Evolutionary conservation across 208 protist genomes (phyloP), one percentile per base, ranked within the genome.

Genomic region (Acanthamoeba polyphaga): DNA sequence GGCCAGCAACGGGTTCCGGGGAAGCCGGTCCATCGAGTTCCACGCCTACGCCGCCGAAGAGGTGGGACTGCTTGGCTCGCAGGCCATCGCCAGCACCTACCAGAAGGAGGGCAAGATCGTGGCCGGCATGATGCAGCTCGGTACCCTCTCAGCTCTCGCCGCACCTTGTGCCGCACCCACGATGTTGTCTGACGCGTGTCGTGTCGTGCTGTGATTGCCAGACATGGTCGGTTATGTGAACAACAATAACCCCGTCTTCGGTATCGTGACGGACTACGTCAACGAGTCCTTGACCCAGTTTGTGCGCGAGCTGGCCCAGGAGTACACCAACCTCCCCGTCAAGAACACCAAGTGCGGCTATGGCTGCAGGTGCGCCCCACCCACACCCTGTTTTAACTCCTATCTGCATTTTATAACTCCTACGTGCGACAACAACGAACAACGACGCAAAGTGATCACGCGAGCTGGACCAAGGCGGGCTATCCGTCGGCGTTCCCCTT

Each of bases 21-120:
- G 87, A 27, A 58, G 53, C 49, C 64, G 95, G 24, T 76, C 95
- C 60, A 55, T 96, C 66, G 95, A 96, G 94, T 96, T 96, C 95
- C 95, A 96, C 78, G 94, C 70, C 58, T 96, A 96, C 53, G 95
- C 95, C 49, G 95, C 94, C 17, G 95, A 96, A 46, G 95, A 96
- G n/a, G 94, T 95, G 12, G 95, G 95, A 13, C 95, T 96, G 27
- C 70, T 19, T 7, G 95, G 95, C 60, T 96, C 94, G 38, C 94
- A 95, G 53, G 95, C 89, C 34, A 96, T 96, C 70, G 95, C 95
- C 13, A 64, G 46, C 72, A 43, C 64, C 60, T 96, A 96, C 66
- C 68, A 96, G 38, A 58, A 43, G 46, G 32, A 72, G 51, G 94
- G 95, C 58, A 60, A 78, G 72, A 58, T 80, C 32, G 93, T 96